Evolutionary conservation across 176 grass and related monocot species (phyloP).

Genomic region (Typha latifolia): DNA sequence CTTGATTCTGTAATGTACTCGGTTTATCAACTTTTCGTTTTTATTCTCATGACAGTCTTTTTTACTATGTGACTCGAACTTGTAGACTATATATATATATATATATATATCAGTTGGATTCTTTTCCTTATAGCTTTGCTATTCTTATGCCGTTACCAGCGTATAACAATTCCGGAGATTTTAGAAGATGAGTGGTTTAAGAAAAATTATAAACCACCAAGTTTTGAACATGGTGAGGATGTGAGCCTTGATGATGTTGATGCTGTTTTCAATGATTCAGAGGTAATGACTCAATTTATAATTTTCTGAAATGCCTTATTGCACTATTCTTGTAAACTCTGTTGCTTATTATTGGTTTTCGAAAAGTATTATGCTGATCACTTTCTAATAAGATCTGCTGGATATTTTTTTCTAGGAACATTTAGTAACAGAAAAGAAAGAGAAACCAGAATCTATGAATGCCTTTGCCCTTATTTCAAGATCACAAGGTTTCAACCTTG

Average conservation of each 20-base stretch:
- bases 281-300: slow-evolving; percentile 33
- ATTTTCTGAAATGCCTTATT: background rate
- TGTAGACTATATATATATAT: background rate
- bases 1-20: background rate
- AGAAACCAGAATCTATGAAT: slow-evolving; percentile 95
- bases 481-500: slow-evolving; percentile 96
- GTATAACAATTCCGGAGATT: slow-evolving; percentile 85
- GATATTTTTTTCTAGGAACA: slow-evolving; percentile 47
- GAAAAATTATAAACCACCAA: slow-evolving; percentile 72
- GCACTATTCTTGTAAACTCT: background rate
- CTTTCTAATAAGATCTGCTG: background rate
- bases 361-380: background rate
- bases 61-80: background rate
- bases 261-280: slow-evolving; percentile 75
- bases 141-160: slow-evolving; percentile 29
- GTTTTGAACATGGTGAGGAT: slow-evolving; percentile 66
- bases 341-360: background rate
- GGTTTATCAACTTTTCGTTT: background rate
- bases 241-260: slow-evolving; percentile 82
- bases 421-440: slow-evolving; percentile 79
- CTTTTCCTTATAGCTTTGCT: background rate
- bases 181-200: slow-evolving; percentile 95
- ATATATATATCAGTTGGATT: background rate
- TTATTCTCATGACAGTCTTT: background rate
- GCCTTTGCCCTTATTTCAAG: slow-evolving; percentile 98